Conservation (phyloP, 2,329 filamentous ascomycete genomes). For the Neofusicoccum laricinum region DNA sequence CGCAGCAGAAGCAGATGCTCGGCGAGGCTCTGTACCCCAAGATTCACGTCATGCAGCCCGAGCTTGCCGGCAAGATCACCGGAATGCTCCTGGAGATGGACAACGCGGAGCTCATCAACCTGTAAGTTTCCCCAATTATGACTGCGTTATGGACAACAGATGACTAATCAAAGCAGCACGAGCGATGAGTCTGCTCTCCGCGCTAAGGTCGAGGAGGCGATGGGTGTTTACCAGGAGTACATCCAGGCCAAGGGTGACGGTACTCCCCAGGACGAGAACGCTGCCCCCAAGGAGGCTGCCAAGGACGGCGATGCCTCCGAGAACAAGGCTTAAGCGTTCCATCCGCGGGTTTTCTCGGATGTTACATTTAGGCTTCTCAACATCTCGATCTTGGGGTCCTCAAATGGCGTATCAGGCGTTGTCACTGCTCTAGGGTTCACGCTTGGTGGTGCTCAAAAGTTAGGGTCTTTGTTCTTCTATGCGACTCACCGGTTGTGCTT, state of each 20-base stretch:
- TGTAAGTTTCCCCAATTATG: slow-evolving; percentile 64
- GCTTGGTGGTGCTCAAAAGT: slow-evolving; percentile 17
- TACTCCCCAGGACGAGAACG: slow-evolving; percentile 29
- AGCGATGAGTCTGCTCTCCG: slow-evolving; percentile 86
- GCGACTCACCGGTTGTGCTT: background rate
- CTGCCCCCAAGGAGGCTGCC: slow-evolving; percentile 38
- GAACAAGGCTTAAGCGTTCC: slow-evolving; percentile 39
- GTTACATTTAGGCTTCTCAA: slow-evolving; percentile 5
- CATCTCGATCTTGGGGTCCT: slow-evolving; percentile 2
- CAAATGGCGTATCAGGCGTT: slow-evolving; percentile 17
- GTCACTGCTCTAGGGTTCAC: background rate
- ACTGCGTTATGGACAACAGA: background rate
- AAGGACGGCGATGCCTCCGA: slow-evolving; percentile 45
- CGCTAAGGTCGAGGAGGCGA: slow-evolving; percentile 94
- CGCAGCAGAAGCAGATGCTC: slow-evolving; percentile 97
- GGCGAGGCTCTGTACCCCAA: slow-evolving; percentile 98
- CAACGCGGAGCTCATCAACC: slow-evolving; percentile 85
- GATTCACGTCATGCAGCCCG: slow-evolving; percentile 91
- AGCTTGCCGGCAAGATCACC: slow-evolving; percentile 97
- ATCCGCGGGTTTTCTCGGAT: background rate
- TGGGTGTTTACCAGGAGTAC: slow-evolving; percentile 97
- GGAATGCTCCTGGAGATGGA: slow-evolving; percentile 99
- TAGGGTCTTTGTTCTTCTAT: slow-evolving; percentile 2
- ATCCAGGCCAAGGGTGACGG: slow-evolving; percentile 74
- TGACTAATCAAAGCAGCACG: slow-evolving; percentile 58